A percentile compares a stretch with the other conserved stretches of the same genome.
These are phyloP conservation scores for Colletotrichum karsti DNA, from an alignment of 2,329 filamentous ascomycete genomes.

Conservation along the genomic window DNA sequence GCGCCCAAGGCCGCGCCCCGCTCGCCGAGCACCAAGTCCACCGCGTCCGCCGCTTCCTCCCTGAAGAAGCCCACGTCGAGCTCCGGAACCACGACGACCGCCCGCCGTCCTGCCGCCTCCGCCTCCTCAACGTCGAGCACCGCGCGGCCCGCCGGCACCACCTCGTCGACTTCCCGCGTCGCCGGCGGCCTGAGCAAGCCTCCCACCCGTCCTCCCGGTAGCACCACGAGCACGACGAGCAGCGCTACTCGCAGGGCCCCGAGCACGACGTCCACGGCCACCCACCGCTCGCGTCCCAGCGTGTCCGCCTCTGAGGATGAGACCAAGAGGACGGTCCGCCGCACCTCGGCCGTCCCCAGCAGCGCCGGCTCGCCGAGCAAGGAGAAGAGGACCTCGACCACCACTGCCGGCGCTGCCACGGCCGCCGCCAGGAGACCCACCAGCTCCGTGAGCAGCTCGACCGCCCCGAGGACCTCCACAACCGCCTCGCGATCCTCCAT, in stretches of 20 bases:
- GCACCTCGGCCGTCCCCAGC: conserved; percentile 53
- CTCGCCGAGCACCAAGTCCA: conserved; percentile 42
- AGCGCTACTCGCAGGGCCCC: conserved; percentile 38
- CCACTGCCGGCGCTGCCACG: conserved; percentile 37
- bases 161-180: conserved; percentile 44
- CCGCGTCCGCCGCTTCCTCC: conserved; percentile 36
- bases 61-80: conserved; percentile 43
- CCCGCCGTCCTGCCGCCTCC: conserved; percentile 44
- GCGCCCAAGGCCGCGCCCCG: conserved; percentile 40
- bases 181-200: conserved; percentile 55
- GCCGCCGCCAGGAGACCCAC: conserved; percentile 41
- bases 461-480: conserved; percentile 21
- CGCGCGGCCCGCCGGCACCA: conserved; percentile 37
- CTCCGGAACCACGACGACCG: conserved; percentile 39
- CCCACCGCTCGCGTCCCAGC: conserved; percentile 56
- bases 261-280: conserved; percentile 45
- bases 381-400: conserved; percentile 44
- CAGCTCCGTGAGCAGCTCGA: conserved; percentile 30
- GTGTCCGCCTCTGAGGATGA: conserved; percentile 61
- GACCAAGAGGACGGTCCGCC: conserved; percentile 52
- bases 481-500: conserved; percentile 20
- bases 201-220: conserved; percentile 54
- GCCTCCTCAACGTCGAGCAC: conserved; percentile 41
- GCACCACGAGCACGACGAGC: conserved; percentile 42
- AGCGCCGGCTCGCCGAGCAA: conserved; percentile 39